phyloP scores from a whole-genome alignment of 2,329 filamentous ascomycete genomes.

The Talaromyces sp. region DNA sequence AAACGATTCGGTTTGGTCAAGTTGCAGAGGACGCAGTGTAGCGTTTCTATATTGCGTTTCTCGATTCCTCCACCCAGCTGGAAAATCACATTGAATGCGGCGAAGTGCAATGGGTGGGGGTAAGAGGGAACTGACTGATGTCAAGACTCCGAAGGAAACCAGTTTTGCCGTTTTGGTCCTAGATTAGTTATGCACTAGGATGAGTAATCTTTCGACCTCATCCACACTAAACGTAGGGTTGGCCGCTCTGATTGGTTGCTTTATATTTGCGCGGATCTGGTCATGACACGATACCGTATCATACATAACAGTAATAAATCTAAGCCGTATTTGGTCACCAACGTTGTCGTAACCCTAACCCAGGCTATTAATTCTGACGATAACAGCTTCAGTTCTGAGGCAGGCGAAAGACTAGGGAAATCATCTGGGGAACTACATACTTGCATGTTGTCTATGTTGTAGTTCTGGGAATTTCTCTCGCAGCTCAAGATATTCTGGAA shows the following conservation, averaged over 20 bases:
- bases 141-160: not conserved
- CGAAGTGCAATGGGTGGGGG: not conserved
- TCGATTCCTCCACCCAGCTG: not conserved
- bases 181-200: not conserved
- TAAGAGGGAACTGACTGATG: not conserved
- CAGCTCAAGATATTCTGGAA: not conserved
- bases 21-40: not conserved
- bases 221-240: not conserved
- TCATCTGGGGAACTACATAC: not conserved
- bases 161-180: not conserved
- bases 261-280: not conserved
- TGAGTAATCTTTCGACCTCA: not conserved
- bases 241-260: not conserved
- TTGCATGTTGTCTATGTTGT: not conserved
- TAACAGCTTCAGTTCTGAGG: not conserved
- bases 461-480: not conserved
- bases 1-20: too few relatives aligned
- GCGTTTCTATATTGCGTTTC: not conserved
- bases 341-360: not conserved
- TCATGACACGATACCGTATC: not conserved
- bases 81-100: not conserved
- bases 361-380: not conserved
- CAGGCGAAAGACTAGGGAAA: not conserved
- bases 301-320: not conserved
- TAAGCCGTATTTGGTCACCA: not conserved